These are phyloP conservation scores for Marasmius tenuissimus DNA, from an alignment of 1,284 basidiomycete species.

Conservation along the genomic window DNA sequence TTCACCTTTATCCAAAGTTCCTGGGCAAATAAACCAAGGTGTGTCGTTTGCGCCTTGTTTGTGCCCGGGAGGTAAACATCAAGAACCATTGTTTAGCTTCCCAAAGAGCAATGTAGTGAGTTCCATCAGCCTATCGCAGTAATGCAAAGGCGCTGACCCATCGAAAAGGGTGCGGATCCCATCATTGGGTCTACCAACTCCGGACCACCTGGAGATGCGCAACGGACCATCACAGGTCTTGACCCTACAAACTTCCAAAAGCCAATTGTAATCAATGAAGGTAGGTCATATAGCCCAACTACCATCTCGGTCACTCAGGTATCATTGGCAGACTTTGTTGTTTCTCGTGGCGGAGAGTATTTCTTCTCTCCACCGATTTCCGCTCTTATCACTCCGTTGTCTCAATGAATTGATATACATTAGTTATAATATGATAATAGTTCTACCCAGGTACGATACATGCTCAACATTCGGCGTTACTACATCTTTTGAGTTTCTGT, in stretches of 20 bases:
- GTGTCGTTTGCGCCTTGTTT: background rate
- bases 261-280: background rate
- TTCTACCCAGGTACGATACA: no score
- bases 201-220: slow-evolving; percentile 1
- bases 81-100: background rate
- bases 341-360: slow-evolving; percentile 35
- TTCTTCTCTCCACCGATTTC: slow-evolving; percentile 36
- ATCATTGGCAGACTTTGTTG: slow-evolving; percentile 24
- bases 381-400: slow-evolving; percentile 14
- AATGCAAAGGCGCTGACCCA: background rate
- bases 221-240: slow-evolving; percentile 16
- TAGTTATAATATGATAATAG: no score
- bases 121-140: background rate
- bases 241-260: slow-evolving; percentile 11
- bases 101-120: background rate
- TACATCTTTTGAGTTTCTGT: no score
- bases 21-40: slow-evolving; percentile 28
- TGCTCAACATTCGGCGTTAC: no score
- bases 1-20: slow-evolving; percentile 29
- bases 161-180: slow-evolving; percentile 22
- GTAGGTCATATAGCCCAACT: background rate
- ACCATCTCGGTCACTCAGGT: background rate
- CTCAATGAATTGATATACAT: background rate
- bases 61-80: slow-evolving; percentile 7
- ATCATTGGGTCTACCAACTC: slow-evolving; percentile 16